phyloP scores from a whole-genome alignment of 352 stramenopile genomes.

The Phytophthora lateralis region DNA sequence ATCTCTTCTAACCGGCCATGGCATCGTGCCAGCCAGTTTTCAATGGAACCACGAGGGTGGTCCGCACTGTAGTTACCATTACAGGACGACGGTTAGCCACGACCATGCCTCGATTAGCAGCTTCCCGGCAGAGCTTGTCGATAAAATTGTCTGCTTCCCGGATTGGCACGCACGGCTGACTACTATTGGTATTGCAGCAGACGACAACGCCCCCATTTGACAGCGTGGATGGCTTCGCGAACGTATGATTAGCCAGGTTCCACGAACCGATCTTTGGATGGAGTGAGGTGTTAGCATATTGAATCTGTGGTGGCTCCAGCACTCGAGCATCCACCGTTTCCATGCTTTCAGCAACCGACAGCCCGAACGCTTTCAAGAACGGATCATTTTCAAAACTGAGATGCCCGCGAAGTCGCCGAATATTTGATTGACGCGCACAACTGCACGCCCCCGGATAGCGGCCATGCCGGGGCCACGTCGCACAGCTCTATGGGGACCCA shows the following conservation, averaged over 20 bases:
- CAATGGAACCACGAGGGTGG: not conserved
- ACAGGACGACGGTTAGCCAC: not conserved
- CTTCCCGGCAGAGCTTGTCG: not conserved
- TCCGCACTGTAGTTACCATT: not conserved
- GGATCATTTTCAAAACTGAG: not conserved
- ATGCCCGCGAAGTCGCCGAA: not conserved
- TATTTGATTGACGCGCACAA: not conserved
- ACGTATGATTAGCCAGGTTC: not conserved
- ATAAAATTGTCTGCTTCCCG: not conserved
- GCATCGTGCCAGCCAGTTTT: not conserved
- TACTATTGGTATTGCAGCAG: not conserved
- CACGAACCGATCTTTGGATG: not conserved
- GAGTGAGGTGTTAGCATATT: not conserved
- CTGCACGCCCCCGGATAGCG: not conserved
- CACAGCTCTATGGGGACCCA: not conserved
- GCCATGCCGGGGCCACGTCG: not conserved
- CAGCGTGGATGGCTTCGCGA: not conserved
- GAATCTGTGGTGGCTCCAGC: not conserved
- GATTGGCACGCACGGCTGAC: not conserved
- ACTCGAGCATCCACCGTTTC: not conserved
- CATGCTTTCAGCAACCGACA: not conserved
- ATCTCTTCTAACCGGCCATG: not conserved
- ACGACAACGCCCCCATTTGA: not conserved
- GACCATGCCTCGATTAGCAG: not conserved
- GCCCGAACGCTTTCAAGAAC: not conserved